These are phyloP conservation scores for Borovskyia barvae DNA, from an alignment of 208 protist genomes.

Conservation along the genomic window DNA sequence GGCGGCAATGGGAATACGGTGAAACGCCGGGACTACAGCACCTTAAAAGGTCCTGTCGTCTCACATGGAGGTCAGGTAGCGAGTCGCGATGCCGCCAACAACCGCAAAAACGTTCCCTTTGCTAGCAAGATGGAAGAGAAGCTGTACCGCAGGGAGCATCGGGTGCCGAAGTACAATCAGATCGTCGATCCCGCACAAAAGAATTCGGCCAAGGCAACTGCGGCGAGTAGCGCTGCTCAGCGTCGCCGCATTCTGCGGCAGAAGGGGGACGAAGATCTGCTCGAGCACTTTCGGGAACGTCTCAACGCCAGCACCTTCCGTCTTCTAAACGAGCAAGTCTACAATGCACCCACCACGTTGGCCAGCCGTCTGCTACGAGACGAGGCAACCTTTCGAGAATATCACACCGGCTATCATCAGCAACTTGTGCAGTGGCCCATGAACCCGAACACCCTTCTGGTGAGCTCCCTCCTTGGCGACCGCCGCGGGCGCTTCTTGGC, in stretches of 20 bases:
- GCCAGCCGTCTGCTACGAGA: conserved; percentile 81
- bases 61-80: conserved; percentile 32
- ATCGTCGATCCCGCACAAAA: conserved; percentile 24
- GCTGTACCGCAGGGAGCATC: conserved; percentile 54
- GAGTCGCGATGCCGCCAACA: conserved; percentile 77
- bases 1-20: background rate
- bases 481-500: conserved; percentile 70
- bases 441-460: conserved; percentile 91
- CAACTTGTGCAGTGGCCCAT: conserved; percentile 93
- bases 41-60: conserved; percentile 77
- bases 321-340: conserved; percentile 87
- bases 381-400: conserved; percentile 75
- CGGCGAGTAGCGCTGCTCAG: conserved; percentile 82
- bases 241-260: conserved; percentile 67
- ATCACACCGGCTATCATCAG: conserved; percentile 92
- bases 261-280: conserved; percentile 76
- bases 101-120: conserved; percentile 70
- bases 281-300: conserved; percentile 81
- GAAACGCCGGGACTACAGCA: conserved; percentile 40
- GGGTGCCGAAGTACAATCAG: conserved; percentile 46
- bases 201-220: conserved; percentile 30
- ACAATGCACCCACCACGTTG: conserved; percentile 78
- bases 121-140: conserved; percentile 52
- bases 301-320: conserved; percentile 86
- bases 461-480: conserved; percentile 76